Evolutionary conservation across 148 eudicot genomes (phyloP).

Genomic region (Spergularia bocconei): DNA sequence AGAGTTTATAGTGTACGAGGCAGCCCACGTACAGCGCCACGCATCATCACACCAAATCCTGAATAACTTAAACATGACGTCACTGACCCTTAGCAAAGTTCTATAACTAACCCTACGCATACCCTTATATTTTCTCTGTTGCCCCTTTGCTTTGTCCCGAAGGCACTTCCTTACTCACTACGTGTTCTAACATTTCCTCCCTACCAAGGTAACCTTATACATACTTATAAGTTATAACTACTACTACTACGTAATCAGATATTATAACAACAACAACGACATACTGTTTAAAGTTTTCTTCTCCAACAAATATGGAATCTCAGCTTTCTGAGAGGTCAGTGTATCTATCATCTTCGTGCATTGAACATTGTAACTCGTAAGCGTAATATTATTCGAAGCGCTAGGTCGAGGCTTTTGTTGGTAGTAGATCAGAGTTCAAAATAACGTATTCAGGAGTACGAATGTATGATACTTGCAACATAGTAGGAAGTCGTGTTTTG

Average conservation of each 20-base stretch:
- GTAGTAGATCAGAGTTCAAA: too few relatives aligned
- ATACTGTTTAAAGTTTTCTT: not conserved
- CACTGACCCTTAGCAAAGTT: not conserved
- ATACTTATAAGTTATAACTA: not conserved
- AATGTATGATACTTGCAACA: not conserved
- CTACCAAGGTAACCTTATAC: not conserved
- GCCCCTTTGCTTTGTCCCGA: constrained; percentile 13
- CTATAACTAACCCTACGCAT: not conserved
- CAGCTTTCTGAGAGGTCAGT: constrained; percentile 27
- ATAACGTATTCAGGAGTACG: too few relatives aligned
- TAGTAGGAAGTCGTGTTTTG: too few relatives aligned
- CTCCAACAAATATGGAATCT: constrained; percentile 18
- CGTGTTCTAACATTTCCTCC: constrained; percentile 4
- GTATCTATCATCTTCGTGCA: too few relatives aligned
- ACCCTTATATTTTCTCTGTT: not conserved
- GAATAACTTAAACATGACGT: not conserved
- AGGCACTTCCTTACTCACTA: not conserved
- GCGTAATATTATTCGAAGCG: too few relatives aligned
- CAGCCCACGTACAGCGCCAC: constrained; percentile 20
- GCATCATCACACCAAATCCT: not conserved
- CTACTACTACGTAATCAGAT: not conserved
- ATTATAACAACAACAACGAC: not conserved
- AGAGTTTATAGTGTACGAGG: constrained; percentile 8
- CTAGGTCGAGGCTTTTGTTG: too few relatives aligned
- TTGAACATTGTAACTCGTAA: too few relatives aligned